Base-by-base conservation (phyloP, 257 asterid genomes). In the Schizonepeta tenuifolia region DNA sequence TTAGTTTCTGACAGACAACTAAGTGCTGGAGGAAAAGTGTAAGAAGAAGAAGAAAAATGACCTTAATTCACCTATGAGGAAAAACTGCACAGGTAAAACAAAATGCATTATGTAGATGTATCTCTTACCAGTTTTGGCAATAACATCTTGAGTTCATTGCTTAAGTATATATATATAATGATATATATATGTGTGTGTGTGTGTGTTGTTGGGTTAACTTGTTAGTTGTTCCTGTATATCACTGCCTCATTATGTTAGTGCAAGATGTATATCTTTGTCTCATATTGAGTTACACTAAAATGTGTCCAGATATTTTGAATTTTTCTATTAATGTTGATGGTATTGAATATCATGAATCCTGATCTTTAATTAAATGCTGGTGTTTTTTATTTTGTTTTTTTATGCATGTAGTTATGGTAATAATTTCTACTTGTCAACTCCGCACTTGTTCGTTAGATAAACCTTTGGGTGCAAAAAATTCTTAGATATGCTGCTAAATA, bases 1-100 rank as follows among this genome's bases (percentile, higher is more conserved):
- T n/a, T n/a, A n/a, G n/a, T n/a, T n/a, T 40, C 36, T 63, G 75
- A 31, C 70, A 93, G 98, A 97, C 98, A 66, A 89, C 97, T 2
- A 56, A 93, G 97, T 79, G 96, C 96, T 57, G 97, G 98, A 75
- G 82, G 92, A 26, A 93, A 93, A 81, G 98, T 91, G 75, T 97
- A 93, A 85, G 98, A 91, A 93, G 90, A 93, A 93, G 82, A 93
- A 91, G 98, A 93, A 93, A 82, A 89, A 88, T 90, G 88, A 51
- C 96, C 93, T 40, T 88, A 95, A 40, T 89, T 93, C 82, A 74
- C 98, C 55, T 89, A 84, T 46, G 97, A 89, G 31, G 98, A 93
- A 85, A 93, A n/a, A n/a, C 97, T 2, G 96, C 91, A 53, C 98
- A 91, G 98, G 98, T 91, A 83, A 80, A 66, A 69, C 43, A 14